A percentile compares a stretch with the other conserved stretches of the same genome.
phyloP scores from a whole-genome alignment of 345 rosid species.

The Euphorbia pulcherrima region DNA sequence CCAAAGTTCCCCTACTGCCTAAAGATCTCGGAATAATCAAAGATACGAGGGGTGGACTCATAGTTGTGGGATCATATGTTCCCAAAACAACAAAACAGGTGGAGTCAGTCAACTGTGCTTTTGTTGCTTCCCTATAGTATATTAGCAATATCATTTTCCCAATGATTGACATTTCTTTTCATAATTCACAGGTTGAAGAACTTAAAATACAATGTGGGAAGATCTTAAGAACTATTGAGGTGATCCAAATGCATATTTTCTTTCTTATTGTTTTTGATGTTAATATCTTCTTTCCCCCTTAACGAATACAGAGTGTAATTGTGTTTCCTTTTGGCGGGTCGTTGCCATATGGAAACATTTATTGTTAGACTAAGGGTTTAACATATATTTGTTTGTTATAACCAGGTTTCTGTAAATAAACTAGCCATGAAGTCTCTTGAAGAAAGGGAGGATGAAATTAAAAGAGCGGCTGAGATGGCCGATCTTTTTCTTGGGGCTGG shows the following conservation, averaged over 20 bases:
- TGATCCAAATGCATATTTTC: constrained; percentile 23
- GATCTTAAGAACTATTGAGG: constrained; percentile 70
- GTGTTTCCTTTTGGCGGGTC: neutral
- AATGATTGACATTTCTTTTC: constrained; percentile 4
- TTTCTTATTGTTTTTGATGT: constrained; percentile 6
- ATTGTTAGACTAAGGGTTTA: neutral
- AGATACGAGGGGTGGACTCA: constrained; percentile 68
- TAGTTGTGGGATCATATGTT: constrained; percentile 94
- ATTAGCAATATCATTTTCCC: neutral
- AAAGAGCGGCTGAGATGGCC: constrained; percentile 67
- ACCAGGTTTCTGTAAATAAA: constrained; percentile 79
- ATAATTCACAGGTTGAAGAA: constrained; percentile 62
- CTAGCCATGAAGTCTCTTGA: constrained; percentile 67
- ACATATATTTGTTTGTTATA: constrained; percentile 13
- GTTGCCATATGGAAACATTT: neutral
- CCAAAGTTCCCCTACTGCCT: constrained; percentile 71
- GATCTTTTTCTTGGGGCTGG: constrained; percentile 53
- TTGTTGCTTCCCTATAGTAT: constrained; percentile 12
- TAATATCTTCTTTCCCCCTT: constrained; percentile 2
- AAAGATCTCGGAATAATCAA: constrained; percentile 62
- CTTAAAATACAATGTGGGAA: constrained; percentile 63
- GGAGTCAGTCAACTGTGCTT: constrained; percentile 14
- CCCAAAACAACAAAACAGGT: constrained; percentile 98
- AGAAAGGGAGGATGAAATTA: constrained; percentile 75
- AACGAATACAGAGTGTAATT: neutral